Evolutionary conservation across 345 rosid genomes (phyloP), one percentile per base, ranked within the genome.

Genomic region (Arabidopsis arenosa): DNA sequence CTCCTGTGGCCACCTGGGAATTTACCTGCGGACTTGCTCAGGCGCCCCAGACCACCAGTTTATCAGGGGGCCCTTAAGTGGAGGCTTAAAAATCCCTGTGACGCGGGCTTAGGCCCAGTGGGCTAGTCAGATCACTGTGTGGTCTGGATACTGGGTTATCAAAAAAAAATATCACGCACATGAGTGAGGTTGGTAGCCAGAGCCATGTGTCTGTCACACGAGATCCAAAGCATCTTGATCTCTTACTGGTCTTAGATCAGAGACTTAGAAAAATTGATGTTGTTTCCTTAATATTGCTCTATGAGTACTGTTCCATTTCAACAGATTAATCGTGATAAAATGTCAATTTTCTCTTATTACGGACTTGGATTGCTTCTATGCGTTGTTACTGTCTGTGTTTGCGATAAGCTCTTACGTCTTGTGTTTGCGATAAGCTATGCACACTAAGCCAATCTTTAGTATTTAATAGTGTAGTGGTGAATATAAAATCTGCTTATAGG

Each of bases 171-270:
- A 23, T 23, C 26, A 23, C 26, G 26, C 26, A 23, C 26, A 23
- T 23, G 26, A 23, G 26, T 23, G 26, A 23, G 26, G 26, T 23
- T 23, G 26, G 26, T 23, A 23, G 26, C 48, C 54, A 40, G 53
- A 61, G 14, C 17, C 76, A 73, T 60, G 63, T 73, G 77, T 54
- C 45, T 73, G 77, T 54, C 45, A 30, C 70, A 73, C 63, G 45
- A 73, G 70, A 63, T 63, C 70, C 63, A 6, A 53, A 30, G 45
- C 77, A 63, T 73, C 23, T 41, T 30, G 3, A 72, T 39, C 68
- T 37, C 32, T 59, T n/a, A 49, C 8, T 37, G 2, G 58, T 47
- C 57, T 59, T 40, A 58, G 47, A 37, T 70, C 74, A 70, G 2
- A 23, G 60, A 23, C 51, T 71, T 47, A 4, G 1, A 32, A 5